A percentile compares a stretch with the other conserved stretches of the same genome.
Conservation (phyloP, 2,329 filamentous ascomycete genomes). For the Westerdykella sp. region DNA sequence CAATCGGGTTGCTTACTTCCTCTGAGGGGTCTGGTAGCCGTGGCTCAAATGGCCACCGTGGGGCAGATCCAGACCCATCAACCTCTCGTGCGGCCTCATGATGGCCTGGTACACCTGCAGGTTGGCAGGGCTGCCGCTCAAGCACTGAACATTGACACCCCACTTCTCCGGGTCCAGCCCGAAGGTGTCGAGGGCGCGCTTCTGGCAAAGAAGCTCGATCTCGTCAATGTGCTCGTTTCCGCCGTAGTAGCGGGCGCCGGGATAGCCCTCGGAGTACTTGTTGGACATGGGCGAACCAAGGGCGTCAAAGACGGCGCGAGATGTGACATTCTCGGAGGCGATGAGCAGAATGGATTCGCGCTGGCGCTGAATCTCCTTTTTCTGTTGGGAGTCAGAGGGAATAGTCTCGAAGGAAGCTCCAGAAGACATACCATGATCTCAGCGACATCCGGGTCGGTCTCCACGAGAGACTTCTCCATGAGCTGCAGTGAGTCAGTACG, state of each 20-base stretch:
- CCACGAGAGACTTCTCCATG: slow-evolving; percentile 90
- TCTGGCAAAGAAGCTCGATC: slow-evolving; percentile 82
- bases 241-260: slow-evolving; percentile 91
- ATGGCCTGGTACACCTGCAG: slow-evolving; percentile 97
- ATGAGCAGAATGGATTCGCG: slow-evolving; percentile 81
- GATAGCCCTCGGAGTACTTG: slow-evolving; percentile 98
- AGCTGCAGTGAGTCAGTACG: slow-evolving; percentile 55
- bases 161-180: slow-evolving; percentile 77
- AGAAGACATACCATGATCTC: slow-evolving; percentile 76
- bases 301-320: slow-evolving; percentile 37
- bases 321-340: slow-evolving; percentile 38
- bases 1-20: slow-evolving; percentile 58
- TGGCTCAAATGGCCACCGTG: slow-evolving; percentile 94
- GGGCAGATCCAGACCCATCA: slow-evolving; percentile 94
- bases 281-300: slow-evolving; percentile 60
- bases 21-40: slow-evolving; percentile 92
- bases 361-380: slow-evolving; percentile 92
- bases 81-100: slow-evolving; percentile 87
- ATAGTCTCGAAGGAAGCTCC: neutral
- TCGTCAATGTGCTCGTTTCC: slow-evolving; percentile 95
- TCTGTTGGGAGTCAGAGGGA: slow-evolving; percentile 45
- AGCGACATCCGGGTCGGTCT: slow-evolving; percentile 89
- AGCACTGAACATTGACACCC: slow-evolving; percentile 88
- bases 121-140: slow-evolving; percentile 91
- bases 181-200: slow-evolving; percentile 82